Percentiles rank a stretch among this genome's conserved stretches.
Conservation (phyloP, 164 flowering plant genomes). For the Stephania cephalantha region DNA sequence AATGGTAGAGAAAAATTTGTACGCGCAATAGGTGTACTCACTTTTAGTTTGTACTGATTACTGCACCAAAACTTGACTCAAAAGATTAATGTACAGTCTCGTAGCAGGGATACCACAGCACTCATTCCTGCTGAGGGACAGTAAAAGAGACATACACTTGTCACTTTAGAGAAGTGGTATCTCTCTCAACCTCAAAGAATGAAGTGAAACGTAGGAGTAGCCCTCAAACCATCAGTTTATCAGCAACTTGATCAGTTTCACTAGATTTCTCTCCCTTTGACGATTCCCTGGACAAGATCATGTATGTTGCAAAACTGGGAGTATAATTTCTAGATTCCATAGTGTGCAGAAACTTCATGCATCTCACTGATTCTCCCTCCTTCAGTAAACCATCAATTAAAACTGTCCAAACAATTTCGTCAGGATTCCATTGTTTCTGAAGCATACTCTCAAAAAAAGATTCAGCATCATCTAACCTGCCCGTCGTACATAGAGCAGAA, state of each 20-base stretch:
- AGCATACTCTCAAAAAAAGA: slow-evolving; percentile 47
- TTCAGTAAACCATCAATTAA: slow-evolving; percentile 66
- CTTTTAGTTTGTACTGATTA: neutral
- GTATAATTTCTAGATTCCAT: slow-evolving; percentile 47
- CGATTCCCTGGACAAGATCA: slow-evolving; percentile 47
- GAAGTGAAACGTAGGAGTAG: neutral
- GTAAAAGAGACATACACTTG: neutral
- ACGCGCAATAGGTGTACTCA: neutral
- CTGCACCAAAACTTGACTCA: slow-evolving; percentile 1
- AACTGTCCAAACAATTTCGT: slow-evolving; percentile 80
- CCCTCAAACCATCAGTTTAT: slow-evolving; percentile 18
- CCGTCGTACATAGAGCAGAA: slow-evolving; percentile 44
- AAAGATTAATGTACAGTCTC: slow-evolving; percentile 1
- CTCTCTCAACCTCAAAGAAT: neutral
- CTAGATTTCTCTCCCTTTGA: slow-evolving; percentile 31
- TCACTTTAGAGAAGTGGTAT: slow-evolving; percentile 4
- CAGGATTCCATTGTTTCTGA: slow-evolving; percentile 44
- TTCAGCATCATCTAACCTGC: slow-evolving; percentile 40
- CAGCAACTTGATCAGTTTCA: slow-evolving; percentile 27
- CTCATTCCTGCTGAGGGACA: neutral
- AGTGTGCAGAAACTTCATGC: slow-evolving; percentile 48
- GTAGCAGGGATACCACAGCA: slow-evolving; percentile 5
- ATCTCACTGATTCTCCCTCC: slow-evolving; percentile 42
- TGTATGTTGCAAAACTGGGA: slow-evolving; percentile 38
- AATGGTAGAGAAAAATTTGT: neutral